These are phyloP conservation scores for Marasmius sp. DNA, from an alignment of 1,284 basidiomycete species.

Conservation along the genomic window DNA sequence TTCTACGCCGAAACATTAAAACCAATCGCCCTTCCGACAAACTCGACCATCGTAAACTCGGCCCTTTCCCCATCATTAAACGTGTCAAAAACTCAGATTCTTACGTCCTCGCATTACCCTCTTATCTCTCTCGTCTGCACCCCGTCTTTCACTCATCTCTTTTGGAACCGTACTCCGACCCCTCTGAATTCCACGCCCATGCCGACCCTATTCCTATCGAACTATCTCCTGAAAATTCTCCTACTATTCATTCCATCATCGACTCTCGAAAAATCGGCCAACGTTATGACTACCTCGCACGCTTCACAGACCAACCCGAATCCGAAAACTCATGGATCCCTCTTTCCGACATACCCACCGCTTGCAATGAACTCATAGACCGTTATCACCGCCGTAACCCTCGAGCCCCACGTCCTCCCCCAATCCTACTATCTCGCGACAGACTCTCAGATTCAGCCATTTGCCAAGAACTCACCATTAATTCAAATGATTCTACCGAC, in stretches of 20 bases:
- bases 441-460: too few relatives aligned
- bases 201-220: neutral
- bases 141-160: neutral
- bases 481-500: too few relatives aligned
- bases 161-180: neutral
- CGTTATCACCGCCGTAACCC: neutral
- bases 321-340: neutral
- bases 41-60: too few relatives aligned
- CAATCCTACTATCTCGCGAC: too few relatives aligned
- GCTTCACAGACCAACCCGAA: too few relatives aligned
- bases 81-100: too few relatives aligned
- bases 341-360: neutral
- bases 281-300: neutral
- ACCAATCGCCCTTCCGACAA: too few relatives aligned
- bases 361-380: neutral
- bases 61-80: too few relatives aligned
- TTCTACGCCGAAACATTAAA: too few relatives aligned
- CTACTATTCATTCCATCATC: neutral
- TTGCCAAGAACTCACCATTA: too few relatives aligned
- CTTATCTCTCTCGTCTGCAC: too few relatives aligned
- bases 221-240: neutral
- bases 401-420: neutral
- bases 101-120: too few relatives aligned
- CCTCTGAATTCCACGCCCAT: neutral
- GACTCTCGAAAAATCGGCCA: neutral